Conservation (phyloP, 2,329 filamentous ascomycete species). For the Nothomitra cinnamomea region DNA sequence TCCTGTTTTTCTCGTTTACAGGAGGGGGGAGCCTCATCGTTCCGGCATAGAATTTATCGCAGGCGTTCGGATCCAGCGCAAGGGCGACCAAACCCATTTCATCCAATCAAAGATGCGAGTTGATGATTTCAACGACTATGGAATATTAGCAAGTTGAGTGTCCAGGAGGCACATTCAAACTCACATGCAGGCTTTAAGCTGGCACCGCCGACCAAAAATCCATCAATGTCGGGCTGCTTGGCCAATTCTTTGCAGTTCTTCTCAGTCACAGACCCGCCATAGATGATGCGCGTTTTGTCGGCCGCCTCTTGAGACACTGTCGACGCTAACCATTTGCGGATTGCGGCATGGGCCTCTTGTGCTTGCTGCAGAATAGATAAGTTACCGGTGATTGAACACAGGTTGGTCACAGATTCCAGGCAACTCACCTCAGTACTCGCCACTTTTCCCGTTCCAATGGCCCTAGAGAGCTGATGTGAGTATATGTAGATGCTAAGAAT, state of each 20-base stretch:
- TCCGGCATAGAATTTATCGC: not conserved
- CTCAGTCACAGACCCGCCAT: conserved; percentile 90
- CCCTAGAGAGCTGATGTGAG: conserved; percentile 24
- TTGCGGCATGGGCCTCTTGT: conserved; percentile 83
- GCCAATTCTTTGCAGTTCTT: conserved; percentile 94
- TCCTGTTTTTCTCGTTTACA: not conserved
- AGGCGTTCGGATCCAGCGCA: not conserved
- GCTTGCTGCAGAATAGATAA: conserved; percentile 37
- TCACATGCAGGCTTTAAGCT: conserved; percentile 91
- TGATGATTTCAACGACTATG: conserved; percentile 51
- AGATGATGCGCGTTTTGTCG: conserved; percentile 83
- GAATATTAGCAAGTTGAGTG: not conserved
- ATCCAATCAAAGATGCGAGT: conserved; percentile 32
- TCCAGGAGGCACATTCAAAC: conserved; percentile 19
- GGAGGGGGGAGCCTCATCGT: not conserved
- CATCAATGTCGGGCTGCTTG: conserved; percentile 90
- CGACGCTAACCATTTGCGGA: conserved; percentile 69
- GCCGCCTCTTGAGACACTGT: conserved; percentile 61
- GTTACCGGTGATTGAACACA: not conserved
- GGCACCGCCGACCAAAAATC: conserved; percentile 91
- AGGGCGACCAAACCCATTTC: conserved; percentile 4
- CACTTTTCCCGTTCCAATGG: conserved; percentile 82
- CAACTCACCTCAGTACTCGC: conserved; percentile 46
- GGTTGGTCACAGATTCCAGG: not conserved
- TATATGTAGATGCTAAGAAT: not conserved